Evolutionary conservation across 163 green algal species (phyloP), one percentile per base, ranked within the genome.

Genomic region (Chloromonas sp.): DNA sequence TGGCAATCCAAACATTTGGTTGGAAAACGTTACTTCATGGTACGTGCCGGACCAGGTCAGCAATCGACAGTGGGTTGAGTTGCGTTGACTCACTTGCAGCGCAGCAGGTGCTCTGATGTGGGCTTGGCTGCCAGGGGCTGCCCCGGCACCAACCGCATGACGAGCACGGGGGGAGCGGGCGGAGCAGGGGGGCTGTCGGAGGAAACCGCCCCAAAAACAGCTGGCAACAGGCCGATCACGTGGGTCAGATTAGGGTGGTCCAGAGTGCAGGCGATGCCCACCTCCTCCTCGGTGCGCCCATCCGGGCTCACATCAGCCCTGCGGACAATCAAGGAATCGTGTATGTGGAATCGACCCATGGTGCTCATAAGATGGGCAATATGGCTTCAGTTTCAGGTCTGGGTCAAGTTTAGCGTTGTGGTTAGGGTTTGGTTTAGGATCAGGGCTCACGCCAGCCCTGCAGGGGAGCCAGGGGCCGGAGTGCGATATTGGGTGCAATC

Each of bases 61-160:
- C 36, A 36, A 36, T 36, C 36, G 36, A 36, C 36, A 36, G 36
- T 36, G 36, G 36, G 36, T 36, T 36, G 36, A 36, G 36, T 36
- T 36, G 36, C 36, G 36, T 36, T 36, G 36, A 36, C 81, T 88
- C 89, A 95, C 86, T 88, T 91, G 90, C 91, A 94, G 74, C 92
- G 87, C 66, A 93, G 89, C 79, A 95, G 90, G 70, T 90, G 91
- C 79, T 91, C 15, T 2, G 89, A 92, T 1, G 88, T 93, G n/a
- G 91, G 92, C 78, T 90, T 92, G 14, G 82, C 88, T 14, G 88
- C 92, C 86, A 93, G 89, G 3, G 89, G 88, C 71, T 81, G 82
- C 62, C 91, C 91, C 66, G 79, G n/a, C 57, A 93, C 85, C 58
- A 93, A 61, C 0, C 81, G 84, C 70, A 87, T 79, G 13, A 87